Evolutionary conservation across 1,284 basidiomycete genomes (phyloP).

Genomic region (Cryptococcus neoformans): DNA sequence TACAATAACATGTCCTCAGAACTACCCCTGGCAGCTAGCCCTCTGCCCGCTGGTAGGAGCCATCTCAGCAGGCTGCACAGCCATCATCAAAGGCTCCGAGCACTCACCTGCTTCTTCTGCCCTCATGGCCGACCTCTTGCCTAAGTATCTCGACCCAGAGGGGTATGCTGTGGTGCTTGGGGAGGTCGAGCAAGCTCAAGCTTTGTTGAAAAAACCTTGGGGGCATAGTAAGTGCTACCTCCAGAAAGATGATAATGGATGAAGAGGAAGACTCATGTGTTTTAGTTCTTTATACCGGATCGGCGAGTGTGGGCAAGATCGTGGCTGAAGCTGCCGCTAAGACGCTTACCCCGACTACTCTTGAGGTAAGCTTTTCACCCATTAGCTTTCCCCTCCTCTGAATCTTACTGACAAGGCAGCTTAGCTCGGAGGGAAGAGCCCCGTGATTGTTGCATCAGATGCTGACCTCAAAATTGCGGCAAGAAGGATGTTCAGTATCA

Average conservation of each 20-base stretch:
- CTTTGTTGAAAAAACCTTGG: conserved; percentile 76
- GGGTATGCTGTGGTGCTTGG: conserved; percentile 73
- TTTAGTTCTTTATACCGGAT: conserved; percentile 66
- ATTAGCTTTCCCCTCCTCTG: neutral
- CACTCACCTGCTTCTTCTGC: conserved; percentile 63
- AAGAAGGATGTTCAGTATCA: conserved; percentile 67
- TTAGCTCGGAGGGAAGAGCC: conserved; percentile 75
- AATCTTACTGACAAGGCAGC: neutral
- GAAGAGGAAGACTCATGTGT: conserved; percentile 19
- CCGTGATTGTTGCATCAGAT: conserved; percentile 70
- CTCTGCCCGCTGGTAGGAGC: conserved; percentile 65
- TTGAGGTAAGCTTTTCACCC: conserved; percentile 51
- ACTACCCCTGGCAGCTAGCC: conserved; percentile 57
- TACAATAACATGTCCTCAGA: conserved; percentile 48
- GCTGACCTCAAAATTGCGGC: conserved; percentile 51
- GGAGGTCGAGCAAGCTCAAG: conserved; percentile 68
- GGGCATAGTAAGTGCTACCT: conserved; percentile 67
- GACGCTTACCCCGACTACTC: conserved; percentile 74
- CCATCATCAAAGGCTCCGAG: conserved; percentile 75
- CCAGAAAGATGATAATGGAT: conserved; percentile 20
- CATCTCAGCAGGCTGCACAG: conserved; percentile 74
- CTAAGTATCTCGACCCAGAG: conserved; percentile 76
- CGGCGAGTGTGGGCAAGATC: conserved; percentile 68
- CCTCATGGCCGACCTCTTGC: conserved; percentile 68
- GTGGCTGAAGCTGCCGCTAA: conserved; percentile 81